Base-by-base conservation (phyloP, 31 red algal species). In the Odonthalia washingtoniensis region DNA sequence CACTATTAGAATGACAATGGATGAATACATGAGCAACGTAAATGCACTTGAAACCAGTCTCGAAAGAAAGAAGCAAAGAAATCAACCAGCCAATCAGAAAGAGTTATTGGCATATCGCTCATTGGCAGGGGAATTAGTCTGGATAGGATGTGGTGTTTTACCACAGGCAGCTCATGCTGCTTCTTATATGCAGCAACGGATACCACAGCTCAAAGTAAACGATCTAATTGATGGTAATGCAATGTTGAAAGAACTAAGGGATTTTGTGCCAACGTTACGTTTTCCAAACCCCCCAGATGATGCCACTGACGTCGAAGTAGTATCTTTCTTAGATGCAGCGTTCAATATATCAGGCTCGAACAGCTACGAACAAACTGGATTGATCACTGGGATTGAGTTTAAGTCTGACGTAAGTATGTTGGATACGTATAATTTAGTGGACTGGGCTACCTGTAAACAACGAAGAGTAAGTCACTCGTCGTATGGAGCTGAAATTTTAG, bases 401-500 rank as follows among this genome's bases (percentile, higher is more conserved):
- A 12, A 32, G 28, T 43, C 34, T 42, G 5, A 39, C 3, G 64
- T 2, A 4, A 74, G n/a, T 24, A 37, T 6, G 49, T 9, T 14
- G 12, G 31, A 27, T 2, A 9, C 5, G 36, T 74, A 41, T 24
- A 2, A 43, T 24, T 3, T 40, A 4, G 34, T 80, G 38, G 42
- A 36, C 28, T 80, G 76, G 76, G 27, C 24, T 6, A 61, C 3
- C 14, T 2, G 4, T 2, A 80, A 80, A 62, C 76, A 80, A 26
- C 3, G 5, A 5, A 2, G 76, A 14, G 35, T 80, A 36, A 34
- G 27, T 3, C 46, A 60, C 76, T 80, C 76, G 38, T 80, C 76
- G 3, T 61, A 61, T 43, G 76, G 76, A 2, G 76, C 76, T 3
- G 76, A 80, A 31, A 80, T 80, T 3, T 6, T 80, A 2, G 76